A percentile compares a stretch with the other conserved stretches of the same genome.
phyloP scores from a whole-genome alignment of 495 filamentous ascomycete species.

The Podospora appendiculata region DNA sequence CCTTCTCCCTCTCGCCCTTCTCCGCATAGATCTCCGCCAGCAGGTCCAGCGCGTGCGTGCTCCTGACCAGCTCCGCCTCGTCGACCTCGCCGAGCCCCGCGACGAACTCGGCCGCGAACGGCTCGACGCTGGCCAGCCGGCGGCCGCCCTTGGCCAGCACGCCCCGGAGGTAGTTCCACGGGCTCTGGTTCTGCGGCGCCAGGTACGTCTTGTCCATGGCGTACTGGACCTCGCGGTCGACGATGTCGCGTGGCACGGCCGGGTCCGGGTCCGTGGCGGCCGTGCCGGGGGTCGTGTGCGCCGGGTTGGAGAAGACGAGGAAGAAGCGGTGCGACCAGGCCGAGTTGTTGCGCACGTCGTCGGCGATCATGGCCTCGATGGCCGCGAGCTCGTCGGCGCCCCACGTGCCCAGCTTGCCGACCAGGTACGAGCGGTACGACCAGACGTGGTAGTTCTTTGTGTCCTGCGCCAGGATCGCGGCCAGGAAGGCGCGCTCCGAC shows the following conservation, averaged over 20 bases:
- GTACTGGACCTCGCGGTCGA: conserved; percentile 70
- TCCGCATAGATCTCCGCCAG: conserved; percentile 74
- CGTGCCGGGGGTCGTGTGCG: conserved; percentile 37
- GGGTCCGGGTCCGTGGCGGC: conserved; percentile 36
- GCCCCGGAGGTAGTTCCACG: conserved; percentile 87
- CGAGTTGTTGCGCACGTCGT: conserved; percentile 88
- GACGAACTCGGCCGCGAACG: conserved; percentile 62
- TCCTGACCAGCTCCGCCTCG: conserved; percentile 48
- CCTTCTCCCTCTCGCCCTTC: conserved; percentile 48
- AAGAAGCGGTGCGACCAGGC: conserved; percentile 97
- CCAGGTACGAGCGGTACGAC: conserved; percentile 91
- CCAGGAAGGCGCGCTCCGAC: conserved; percentile 67
- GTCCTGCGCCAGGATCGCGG: conserved; percentile 73
- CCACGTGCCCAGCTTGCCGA: conserved; percentile 69
- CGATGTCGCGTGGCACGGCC: conserved; percentile 48
- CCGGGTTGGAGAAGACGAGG: conserved; percentile 67
- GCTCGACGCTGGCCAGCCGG: conserved; percentile 48
- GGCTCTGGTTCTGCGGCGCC: conserved; percentile 87
- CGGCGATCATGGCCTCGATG: conserved; percentile 58
- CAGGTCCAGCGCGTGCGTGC: conserved; percentile 84
- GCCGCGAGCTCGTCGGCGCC: conserved; percentile 53
- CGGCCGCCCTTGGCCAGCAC: conserved; percentile 57
- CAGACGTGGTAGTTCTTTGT: conserved; percentile 98
- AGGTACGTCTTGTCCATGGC: conserved; percentile 59
- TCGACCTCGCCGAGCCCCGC: conserved; percentile 33